These are phyloP conservation scores for Penicillium sclerotiorum DNA, from an alignment of 2,329 filamentous ascomycete species.

Conservation along the genomic window DNA sequence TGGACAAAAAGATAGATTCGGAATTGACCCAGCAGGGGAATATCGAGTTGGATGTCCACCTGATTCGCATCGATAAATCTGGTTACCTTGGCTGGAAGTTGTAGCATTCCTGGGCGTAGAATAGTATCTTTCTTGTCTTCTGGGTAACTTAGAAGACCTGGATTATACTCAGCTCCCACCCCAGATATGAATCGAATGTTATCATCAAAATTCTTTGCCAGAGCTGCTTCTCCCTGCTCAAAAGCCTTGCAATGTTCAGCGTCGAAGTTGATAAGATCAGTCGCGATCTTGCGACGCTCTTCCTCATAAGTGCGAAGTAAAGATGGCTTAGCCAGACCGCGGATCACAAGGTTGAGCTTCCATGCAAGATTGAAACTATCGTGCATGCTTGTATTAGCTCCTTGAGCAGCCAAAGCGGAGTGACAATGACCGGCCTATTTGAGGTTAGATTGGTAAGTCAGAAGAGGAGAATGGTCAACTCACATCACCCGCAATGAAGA, in stretches of 20 bases:
- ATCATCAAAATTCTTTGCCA: constrained; percentile 69
- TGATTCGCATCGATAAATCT: constrained; percentile 78
- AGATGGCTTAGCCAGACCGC: constrained; percentile 26
- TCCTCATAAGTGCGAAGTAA: constrained; percentile 34
- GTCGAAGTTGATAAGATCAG: constrained; percentile 36
- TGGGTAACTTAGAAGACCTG: constrained; percentile 62
- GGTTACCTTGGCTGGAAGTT: constrained; percentile 70
- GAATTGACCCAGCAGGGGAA: constrained; percentile 77
- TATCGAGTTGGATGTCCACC: constrained; percentile 75
- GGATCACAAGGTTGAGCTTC: constrained; percentile 35
- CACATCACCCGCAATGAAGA: constrained; percentile 56
- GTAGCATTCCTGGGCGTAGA: constrained; percentile 48
- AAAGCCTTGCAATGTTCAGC: constrained; percentile 54
- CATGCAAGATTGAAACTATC: constrained; percentile 41
- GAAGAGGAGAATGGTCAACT: constrained; percentile 2
- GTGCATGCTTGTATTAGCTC: constrained; percentile 41
- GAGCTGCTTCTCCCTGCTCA: constrained; percentile 63
- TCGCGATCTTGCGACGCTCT: constrained; percentile 34
- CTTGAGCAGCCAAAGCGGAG: constrained; percentile 37
- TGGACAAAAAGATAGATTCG: constrained; percentile 71
- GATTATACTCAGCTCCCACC: constrained; percentile 68
- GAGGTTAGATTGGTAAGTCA: neutral
- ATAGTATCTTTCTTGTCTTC: constrained; percentile 28
- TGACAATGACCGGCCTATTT: constrained; percentile 34
- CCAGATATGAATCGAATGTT: constrained; percentile 76